Conservation (phyloP, 108 stramenopile genomes). For the Parietichytrium sp. region DNA sequence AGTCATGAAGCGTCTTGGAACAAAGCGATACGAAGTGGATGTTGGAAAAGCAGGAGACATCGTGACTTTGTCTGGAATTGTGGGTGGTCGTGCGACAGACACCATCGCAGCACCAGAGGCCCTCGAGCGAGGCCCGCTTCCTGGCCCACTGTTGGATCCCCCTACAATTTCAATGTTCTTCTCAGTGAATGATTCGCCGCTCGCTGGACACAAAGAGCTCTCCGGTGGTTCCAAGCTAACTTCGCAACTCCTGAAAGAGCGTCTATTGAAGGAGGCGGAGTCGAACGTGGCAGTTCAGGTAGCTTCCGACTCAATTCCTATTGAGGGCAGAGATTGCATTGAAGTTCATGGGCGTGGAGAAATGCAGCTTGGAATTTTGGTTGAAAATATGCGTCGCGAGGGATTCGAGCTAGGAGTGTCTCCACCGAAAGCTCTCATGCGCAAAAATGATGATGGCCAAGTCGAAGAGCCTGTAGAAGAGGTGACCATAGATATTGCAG, state of each 20-base stretch:
- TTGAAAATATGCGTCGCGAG: constrained; percentile 98
- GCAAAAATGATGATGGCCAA: constrained; percentile 80
- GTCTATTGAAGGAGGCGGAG: constrained; percentile 91
- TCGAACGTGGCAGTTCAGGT: constrained; percentile 85
- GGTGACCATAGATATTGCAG: constrained; percentile 88
- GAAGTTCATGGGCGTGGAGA: constrained; percentile 96
- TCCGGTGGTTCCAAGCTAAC: constrained; percentile 83
- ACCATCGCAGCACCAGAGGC: constrained; percentile 65
- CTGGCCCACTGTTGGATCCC: constrained; percentile 93
- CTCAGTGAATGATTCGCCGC: constrained; percentile 96
- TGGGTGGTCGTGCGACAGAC: constrained; percentile 86
- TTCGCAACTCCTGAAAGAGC: constrained; percentile 90
- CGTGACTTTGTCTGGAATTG: constrained; percentile 92
- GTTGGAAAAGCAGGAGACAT: constrained; percentile 91
- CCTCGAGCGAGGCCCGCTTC: constrained; percentile 77
- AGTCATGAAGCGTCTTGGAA: constrained; percentile 37
- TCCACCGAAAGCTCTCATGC: constrained; percentile 88
- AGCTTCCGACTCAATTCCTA: not conserved
- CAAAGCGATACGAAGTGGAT: constrained; percentile 72
- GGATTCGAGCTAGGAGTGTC: constrained; percentile 97
- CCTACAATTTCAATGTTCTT: constrained; percentile 98
- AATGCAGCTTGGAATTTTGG: constrained; percentile 94
- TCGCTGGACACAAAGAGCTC: constrained; percentile 83
- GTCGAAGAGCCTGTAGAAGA: constrained; percentile 89
- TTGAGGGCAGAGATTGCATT: constrained; percentile 72